Evolutionary conservation across 2,329 filamentous ascomycete genomes (phyloP).

Genomic region (Dactylella cylindrospora): DNA sequence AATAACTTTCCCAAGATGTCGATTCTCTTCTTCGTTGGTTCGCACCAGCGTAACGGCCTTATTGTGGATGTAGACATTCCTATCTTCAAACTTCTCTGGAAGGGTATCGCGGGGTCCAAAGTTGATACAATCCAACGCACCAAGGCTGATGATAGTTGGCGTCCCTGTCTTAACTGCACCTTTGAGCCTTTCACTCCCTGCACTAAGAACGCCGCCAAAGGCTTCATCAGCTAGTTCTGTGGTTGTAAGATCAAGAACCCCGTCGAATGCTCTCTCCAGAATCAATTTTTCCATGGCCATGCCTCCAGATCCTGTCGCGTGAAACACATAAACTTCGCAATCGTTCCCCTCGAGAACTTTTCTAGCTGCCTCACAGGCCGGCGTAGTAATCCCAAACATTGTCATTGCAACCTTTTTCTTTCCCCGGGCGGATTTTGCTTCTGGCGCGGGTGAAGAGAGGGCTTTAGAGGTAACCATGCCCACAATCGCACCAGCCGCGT

Average conservation of each 20-base stretch:
- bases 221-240: constrained; percentile 68
- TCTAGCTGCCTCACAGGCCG: constrained; percentile 62
- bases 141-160: constrained; percentile 59
- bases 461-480: constrained; percentile 55
- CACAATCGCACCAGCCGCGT: constrained; percentile 64
- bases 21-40: constrained; percentile 62
- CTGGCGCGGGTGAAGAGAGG: not conserved
- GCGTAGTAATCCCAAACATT: constrained; percentile 75
- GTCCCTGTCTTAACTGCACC: constrained; percentile 62
- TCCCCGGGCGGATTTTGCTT: constrained; percentile 50
- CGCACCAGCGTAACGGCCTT: constrained; percentile 67
- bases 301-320: constrained; percentile 69
- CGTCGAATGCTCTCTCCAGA: constrained; percentile 62
- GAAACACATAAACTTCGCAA: constrained; percentile 62
- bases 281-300: constrained; percentile 69
- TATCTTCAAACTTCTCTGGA: constrained; percentile 58
- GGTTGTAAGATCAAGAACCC: constrained; percentile 70
- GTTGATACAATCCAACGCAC: constrained; percentile 58
- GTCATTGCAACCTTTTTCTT: constrained; percentile 64
- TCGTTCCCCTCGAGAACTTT: constrained; percentile 56
- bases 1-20: constrained; percentile 60
- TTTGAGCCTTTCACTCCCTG: constrained; percentile 61
- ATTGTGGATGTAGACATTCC: constrained; percentile 66
- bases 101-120: constrained; percentile 62
- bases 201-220: constrained; percentile 65